Conservation (phyloP, 1,284 basidiomycete genomes). For the Fomitopsis palustris region DNA sequence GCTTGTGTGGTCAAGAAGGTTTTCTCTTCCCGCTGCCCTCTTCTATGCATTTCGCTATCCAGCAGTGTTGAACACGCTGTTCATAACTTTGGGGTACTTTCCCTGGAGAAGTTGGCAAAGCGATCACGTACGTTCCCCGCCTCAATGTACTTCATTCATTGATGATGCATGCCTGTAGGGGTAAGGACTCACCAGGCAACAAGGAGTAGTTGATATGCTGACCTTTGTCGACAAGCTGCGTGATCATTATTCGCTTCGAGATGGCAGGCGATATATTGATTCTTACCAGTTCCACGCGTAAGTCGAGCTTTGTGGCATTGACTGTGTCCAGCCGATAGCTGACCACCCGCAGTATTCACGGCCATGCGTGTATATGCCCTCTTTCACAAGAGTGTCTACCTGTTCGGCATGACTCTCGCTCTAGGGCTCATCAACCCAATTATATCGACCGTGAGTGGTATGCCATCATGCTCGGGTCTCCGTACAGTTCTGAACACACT, state of each 20-base stretch:
- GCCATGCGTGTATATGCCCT: constrained; percentile 3
- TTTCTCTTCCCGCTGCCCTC: constrained; percentile 1
- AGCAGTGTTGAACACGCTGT: constrained; percentile 6
- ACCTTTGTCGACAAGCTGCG: not conserved
- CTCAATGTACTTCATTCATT: not conserved
- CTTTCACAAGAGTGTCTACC: not conserved
- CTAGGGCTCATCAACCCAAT: not conserved
- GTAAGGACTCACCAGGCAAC: too few species aligned
- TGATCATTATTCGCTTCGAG: not conserved
- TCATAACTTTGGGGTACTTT: constrained; percentile 2
- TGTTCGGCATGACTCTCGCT: not conserved
- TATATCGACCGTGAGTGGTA: not conserved
- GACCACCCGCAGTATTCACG: not conserved
- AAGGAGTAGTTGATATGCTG: too few species aligned
- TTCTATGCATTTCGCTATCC: constrained; percentile 13
- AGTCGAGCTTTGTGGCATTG: not conserved
- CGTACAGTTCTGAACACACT: too few species aligned
- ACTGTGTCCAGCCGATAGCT: too few species aligned
- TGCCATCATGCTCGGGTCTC: not conserved
- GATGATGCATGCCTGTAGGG: not conserved
- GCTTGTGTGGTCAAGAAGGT: constrained; percentile 10
- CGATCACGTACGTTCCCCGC: not conserved
- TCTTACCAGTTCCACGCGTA: not conserved
- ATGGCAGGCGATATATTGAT: constrained; percentile 2
- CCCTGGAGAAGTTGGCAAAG: not conserved